phyloP scores from a whole-genome alignment of 2,329 filamentous ascomycete genomes.

The Bipolaris oryzae region DNA sequence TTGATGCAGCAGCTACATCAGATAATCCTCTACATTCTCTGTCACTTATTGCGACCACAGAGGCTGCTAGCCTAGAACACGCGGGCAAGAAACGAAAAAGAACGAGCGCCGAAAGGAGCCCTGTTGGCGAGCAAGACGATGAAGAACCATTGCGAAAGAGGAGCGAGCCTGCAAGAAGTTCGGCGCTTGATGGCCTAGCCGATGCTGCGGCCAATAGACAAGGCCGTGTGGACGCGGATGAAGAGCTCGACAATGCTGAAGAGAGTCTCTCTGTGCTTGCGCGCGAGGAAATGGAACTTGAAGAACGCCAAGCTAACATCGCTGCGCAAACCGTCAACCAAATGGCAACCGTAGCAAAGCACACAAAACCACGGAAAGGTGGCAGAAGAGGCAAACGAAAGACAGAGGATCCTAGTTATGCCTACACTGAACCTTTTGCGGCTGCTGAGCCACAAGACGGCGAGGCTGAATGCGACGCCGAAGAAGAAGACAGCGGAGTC shows the following conservation, averaged over 20 bases:
- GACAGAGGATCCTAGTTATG: slow-evolving; percentile 50
- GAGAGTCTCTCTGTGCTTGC: slow-evolving; percentile 40
- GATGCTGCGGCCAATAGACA: slow-evolving; percentile 34
- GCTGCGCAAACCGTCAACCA: slow-evolving; percentile 42
- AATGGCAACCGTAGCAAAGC: slow-evolving; percentile 44
- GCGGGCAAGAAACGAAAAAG: slow-evolving; percentile 54
- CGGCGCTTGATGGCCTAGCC: slow-evolving; percentile 39
- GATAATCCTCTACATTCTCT: slow-evolving; percentile 40
- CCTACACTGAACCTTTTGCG: slow-evolving; percentile 50
- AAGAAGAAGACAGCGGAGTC: slow-evolving; percentile 47
- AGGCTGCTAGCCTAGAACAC: slow-evolving; percentile 40
- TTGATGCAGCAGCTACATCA: slow-evolving; percentile 23
- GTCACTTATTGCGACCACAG: slow-evolving; percentile 39
- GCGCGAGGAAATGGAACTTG: slow-evolving; percentile 42
- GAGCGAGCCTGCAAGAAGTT: slow-evolving; percentile 34
- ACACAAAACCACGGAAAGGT: slow-evolving; percentile 46
- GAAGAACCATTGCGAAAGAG: slow-evolving; percentile 49
- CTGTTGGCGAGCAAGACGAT: slow-evolving; percentile 39
- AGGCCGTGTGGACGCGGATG: slow-evolving; percentile 47
- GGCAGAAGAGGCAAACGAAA: slow-evolving; percentile 58
- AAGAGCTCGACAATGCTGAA: slow-evolving; percentile 60
- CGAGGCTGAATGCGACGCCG: slow-evolving; percentile 55
- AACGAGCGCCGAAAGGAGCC: slow-evolving; percentile 48
- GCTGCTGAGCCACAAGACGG: slow-evolving; percentile 70
- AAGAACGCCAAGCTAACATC: slow-evolving; percentile 44